Evolutionary conservation across 2,329 filamentous ascomycete species (phyloP), one percentile per base, ranked within the genome.

Genomic region (Xylogone sp.): DNA sequence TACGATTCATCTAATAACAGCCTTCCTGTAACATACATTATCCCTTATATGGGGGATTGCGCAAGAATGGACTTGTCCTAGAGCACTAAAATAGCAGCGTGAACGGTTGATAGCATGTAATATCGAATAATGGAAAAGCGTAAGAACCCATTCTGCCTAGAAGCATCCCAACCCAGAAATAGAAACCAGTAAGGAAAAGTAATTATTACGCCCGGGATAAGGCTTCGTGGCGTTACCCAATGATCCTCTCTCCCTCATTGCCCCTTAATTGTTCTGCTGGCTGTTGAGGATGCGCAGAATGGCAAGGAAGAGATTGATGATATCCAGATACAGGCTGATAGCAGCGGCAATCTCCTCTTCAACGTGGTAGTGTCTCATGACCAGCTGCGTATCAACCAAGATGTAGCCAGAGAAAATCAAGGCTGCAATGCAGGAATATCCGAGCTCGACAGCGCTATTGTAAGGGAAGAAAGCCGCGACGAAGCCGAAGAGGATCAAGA

Each of bases 281-380:
- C 87, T 95, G 78, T 99, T 99, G 65, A 99, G 77, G 62, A 99
- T 97, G 66, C 94, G 82, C 66, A 99, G 77, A 65, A 99, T 99
- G 49, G 90, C 87, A 60, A 99, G 78, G 83, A 99, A 99, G 60
- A 99, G 72, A 79, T 99, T 99, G 76, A 97, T 90, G 58, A 97
- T 85, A 69, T 97, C 93, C 46, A 99, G 81, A 69, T 99, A 99
- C 46, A 99, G 79, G 67, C 89, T 94, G 70, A 99, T 96, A 9
- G 90, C 86, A 46, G 93, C 93, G 6, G 92, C 91, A 68, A 97
- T 97, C 77, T 97, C 92, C 79, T 97, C 93, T 74, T 99, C 94
- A 48, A 97, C 90, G 66, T 97, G 93, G 73, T 97, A 94, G 71
- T 96, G 89, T 65, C 92, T 84, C 82, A 99, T 87, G 56, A 99